Conservation (phyloP, 2,329 filamentous ascomycete genomes). For the Aureobasidium zeae region DNA sequence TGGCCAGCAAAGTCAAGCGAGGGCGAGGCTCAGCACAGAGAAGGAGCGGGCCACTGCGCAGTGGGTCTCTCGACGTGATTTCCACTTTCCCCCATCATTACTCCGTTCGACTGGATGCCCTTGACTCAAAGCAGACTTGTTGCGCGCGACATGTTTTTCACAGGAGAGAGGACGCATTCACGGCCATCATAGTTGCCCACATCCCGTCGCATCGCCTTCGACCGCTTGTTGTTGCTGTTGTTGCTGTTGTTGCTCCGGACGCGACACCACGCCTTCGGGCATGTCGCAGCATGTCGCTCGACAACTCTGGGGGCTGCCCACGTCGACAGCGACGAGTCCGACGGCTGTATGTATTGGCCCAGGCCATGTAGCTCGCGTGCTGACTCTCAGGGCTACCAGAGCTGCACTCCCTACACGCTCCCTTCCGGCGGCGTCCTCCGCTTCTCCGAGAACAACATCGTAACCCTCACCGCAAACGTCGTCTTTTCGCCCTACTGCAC, state of each 20-base stretch:
- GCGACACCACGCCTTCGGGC: constrained; percentile 7
- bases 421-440: constrained; percentile 50
- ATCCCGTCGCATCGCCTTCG: neutral
- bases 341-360: constrained; percentile 1
- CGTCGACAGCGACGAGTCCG: constrained; percentile 17
- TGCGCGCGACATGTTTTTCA: constrained; percentile 9
- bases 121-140: neutral
- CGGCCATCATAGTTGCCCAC: constrained; percentile 4
- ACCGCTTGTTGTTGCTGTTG: constrained; percentile 15
- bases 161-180: neutral
- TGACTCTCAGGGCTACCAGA: constrained; percentile 26
- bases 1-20: neutral
- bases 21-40: constrained; percentile 3
- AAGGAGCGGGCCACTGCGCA: constrained; percentile 10
- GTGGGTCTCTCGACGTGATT: constrained; percentile 5
- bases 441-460: constrained; percentile 44
- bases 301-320: constrained; percentile 28
- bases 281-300: constrained; percentile 19
- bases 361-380: neutral
- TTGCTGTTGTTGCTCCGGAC: constrained; percentile 21
- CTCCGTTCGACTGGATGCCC: neutral
- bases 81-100: neutral
- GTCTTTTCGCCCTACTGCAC: constrained; percentile 52
- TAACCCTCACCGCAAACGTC: constrained; percentile 51
- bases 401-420: constrained; percentile 55